A percentile compares a stretch with the other conserved stretches of the same genome.
These are phyloP conservation scores for Diaporthe longicolla DNA, from an alignment of 2,329 filamentous ascomycete species.

Conservation along the genomic window DNA sequence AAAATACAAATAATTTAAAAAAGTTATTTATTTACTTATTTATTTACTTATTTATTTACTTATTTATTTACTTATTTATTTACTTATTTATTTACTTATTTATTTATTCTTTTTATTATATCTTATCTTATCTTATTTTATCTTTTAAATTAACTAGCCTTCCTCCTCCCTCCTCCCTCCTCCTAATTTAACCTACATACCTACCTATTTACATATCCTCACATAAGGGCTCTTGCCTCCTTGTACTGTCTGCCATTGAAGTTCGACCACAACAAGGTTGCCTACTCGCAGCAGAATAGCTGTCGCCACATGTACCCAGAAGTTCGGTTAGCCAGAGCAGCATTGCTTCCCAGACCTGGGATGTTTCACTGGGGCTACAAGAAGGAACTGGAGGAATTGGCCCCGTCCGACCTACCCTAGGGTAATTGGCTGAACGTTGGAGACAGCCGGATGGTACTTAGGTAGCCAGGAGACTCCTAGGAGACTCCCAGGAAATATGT, in stretches of 20 bases:
- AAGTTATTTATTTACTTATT: too few species aligned
- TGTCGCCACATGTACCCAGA: not conserved
- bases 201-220: not conserved
- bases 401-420: too few species aligned
- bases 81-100: too few species aligned
- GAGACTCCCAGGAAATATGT: not conserved
- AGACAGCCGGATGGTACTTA: not conserved
- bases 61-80: too few species aligned
- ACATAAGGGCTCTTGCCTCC: too few species aligned
- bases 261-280: not conserved
- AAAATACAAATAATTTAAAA: too few species aligned
- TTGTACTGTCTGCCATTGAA: not conserved
- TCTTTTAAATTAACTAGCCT: too few species aligned
- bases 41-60: too few species aligned
- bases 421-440: slow-evolving; percentile 1
- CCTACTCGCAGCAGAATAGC: not conserved
- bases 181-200: too few species aligned
- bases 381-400: not conserved
- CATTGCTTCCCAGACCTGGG: slow-evolving; percentile 13
- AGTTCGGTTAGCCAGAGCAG: slow-evolving; percentile 9
- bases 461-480: slow-evolving; percentile 12
- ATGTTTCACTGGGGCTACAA: slow-evolving; percentile 17
- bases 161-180: too few species aligned
- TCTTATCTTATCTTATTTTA: too few species aligned
- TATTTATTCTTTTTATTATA: too few species aligned